Conservation (phyloP, 2,329 filamentous ascomycete species). For the Nakataea oryzae region DNA sequence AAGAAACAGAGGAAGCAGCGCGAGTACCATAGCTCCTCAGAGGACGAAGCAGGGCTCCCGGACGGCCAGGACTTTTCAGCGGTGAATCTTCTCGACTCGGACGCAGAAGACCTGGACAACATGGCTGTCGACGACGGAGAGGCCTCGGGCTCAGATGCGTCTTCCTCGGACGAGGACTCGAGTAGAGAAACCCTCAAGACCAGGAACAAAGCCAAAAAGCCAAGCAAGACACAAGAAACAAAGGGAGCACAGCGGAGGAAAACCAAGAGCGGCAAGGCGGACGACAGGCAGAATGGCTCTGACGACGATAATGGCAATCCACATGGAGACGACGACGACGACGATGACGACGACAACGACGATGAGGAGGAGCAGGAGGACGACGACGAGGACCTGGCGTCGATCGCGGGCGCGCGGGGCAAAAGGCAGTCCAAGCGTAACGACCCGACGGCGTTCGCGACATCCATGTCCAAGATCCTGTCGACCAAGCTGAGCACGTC, state of each 20-base stretch:
- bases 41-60: conserved; percentile 17
- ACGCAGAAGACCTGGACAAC: conserved; percentile 45
- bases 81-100: conserved; percentile 44
- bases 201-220: conserved; percentile 10
- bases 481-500: conserved; percentile 75
- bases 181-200: conserved; percentile 8
- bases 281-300: not conserved
- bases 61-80: conserved; percentile 33
- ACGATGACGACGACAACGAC: conserved; percentile 24
- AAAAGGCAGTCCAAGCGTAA: conserved; percentile 69
- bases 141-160: conserved; percentile 17
- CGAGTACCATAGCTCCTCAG: conserved; percentile 41
- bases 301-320: conserved; percentile 9
- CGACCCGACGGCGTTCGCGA: conserved; percentile 84
- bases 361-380: conserved; percentile 24
- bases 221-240: conserved; percentile 9
- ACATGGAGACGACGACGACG: conserved; percentile 18
- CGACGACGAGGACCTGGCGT: conserved; percentile 15
- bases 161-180: conserved; percentile 22
- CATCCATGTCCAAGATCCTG: conserved; percentile 86
- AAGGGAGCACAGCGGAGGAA: not conserved
- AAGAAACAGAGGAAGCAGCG: conserved; percentile 41
- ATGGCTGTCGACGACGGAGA: conserved; percentile 38
- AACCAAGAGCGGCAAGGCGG: not conserved
- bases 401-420: conserved; percentile 19